Base-by-base conservation (phyloP, 2,329 filamentous ascomycete genomes). In the Daldinia sp. region DNA sequence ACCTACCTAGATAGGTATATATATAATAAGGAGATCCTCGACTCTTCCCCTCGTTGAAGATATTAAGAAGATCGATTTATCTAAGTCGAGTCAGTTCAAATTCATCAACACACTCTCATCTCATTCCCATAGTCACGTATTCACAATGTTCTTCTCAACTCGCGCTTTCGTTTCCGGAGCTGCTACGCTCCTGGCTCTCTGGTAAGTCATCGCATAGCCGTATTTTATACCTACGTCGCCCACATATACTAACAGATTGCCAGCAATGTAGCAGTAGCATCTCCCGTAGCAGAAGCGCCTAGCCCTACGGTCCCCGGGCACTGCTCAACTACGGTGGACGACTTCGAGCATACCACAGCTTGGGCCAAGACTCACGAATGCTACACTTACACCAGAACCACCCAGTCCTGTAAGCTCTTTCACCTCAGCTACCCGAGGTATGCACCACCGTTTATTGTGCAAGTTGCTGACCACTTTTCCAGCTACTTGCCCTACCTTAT, bases 401-500 rank as follows among this genome's bases (percentile, higher is more conserved):
- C 58, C 4, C 63, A 65, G 27, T 60, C 66, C 2, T 37, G 72
- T 73, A 39, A 64, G 68, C 59, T 35, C 27, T 51, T 21, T 59
- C n/a, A n/a, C n/a, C n/a, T n/a, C n/a, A n/a, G n/a, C n/a, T n/a
- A n/a, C n/a, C n/a, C n/a, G n/a, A n/a, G n/a, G n/a, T n/a, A 50
- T 43, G 11, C 19, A 13, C 19, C 50, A 43, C 2, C 29, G 48
- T 66, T 58, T 43, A 43, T 13, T 34, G 35, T 50, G 54, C 41
- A 41, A 52, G 30, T 45, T 50, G 25, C 70, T 62, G 53, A 66
- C 21, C 15, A 10, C 58, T 17, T n/a, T 41, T 23, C 15, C 49
- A 74, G 72, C 60, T 6, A 48, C 67, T 19, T 75, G 73, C 58
- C 70, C 73, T 5, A 68, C 68, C 2, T 58, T 67, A 23, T 63